Base-by-base conservation (phyloP, 2,329 filamentous ascomycete species). In the Verticillium alfalfae region DNA sequence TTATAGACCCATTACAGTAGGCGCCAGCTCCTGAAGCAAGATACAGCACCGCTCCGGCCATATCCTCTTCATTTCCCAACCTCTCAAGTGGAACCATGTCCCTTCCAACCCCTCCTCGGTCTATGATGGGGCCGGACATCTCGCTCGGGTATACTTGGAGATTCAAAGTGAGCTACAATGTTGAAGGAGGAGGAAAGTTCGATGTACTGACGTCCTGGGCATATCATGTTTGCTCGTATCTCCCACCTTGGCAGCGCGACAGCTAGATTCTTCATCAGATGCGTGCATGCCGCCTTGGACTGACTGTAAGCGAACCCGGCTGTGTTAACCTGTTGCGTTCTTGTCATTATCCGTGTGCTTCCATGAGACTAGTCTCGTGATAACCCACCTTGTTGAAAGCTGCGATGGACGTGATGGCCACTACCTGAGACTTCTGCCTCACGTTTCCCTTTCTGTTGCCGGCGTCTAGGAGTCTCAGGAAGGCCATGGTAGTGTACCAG, bases 231-330 rank as follows among this genome's bases (percentile, higher is more conserved):
- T 16, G 75, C 75, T 55, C 88, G 76, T 38, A 93, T 82, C 5
- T 82, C 78, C 66, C 85, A 84, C 66, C 84, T 84, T 39, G 83
- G 81, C 66, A 92, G 79, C 68, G 87, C 82, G 16, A 85, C 82
- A 8, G 84, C 85, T 71, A 93, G 81, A 70, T 90, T 83, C 74
- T 91, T 92, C 10, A 87, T 86, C 55, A 92, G 74, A 64, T 92
- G 88, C 7, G 88, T 88, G 0, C 87, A 86, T 0, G 87, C 91
- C 1, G 88, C 90, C 76, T 95, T 95, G 62, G 85, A 88, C 15
- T 90, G 84, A 18, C 90, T 91, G 72, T 94, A 94, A 0, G 87
- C 85, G 72, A 88, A 93, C 39, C 92, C 91, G 34, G 89, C 88
- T 34, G 91, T 81, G 0, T 84, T 0, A 82, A 52, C 45, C 45